Evolutionary conservation across 2,329 filamentous ascomycete species (phyloP).

Genomic region (Bertia moriformis): DNA sequence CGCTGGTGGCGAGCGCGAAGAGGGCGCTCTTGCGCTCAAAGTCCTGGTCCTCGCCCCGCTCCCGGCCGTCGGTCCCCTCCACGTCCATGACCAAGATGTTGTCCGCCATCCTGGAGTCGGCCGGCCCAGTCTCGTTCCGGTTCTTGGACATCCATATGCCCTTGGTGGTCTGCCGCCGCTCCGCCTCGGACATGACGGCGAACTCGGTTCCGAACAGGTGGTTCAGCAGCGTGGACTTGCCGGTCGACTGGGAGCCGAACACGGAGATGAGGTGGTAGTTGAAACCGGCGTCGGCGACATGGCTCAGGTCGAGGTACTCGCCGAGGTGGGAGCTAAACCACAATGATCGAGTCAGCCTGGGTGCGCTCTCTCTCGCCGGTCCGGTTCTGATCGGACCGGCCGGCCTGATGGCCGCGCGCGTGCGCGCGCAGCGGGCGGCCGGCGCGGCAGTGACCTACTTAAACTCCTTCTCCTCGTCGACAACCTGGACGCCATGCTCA

Average conservation of each 20-base stretch:
- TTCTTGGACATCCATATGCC: conserved; percentile 99
- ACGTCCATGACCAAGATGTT: conserved; percentile 99
- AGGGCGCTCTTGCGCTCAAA: conserved; percentile 97
- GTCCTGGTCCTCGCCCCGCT: conserved; percentile 94
- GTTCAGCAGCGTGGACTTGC: conserved; percentile 94
- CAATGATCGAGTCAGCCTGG: neutral
- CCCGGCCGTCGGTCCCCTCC: conserved; percentile 89
- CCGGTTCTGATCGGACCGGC: neutral
- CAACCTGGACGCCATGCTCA: conserved; percentile 89
- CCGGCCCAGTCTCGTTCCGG: conserved; percentile 41
- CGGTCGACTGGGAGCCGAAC: conserved; percentile 95
- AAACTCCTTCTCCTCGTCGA: conserved; percentile 92
- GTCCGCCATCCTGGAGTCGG: conserved; percentile 76
- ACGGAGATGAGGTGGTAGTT: conserved; percentile 99
- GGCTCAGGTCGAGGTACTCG: conserved; percentile 66
- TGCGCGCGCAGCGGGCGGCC: neutral
- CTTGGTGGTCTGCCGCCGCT: conserved; percentile 92
- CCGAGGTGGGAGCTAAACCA: conserved; percentile 58
- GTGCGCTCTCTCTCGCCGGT: neutral
- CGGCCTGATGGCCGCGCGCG: neutral
- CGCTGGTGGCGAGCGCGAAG: conserved; percentile 91
- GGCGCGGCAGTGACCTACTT: conserved; percentile 59
- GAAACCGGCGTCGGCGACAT: conserved; percentile 79
- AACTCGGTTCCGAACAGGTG: conserved; percentile 90
- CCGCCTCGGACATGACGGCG: conserved; percentile 91